A percentile compares a stretch with the other conserved stretches of the same genome.
These are phyloP conservation scores for Aspergillus sp. DNA, from an alignment of 2,329 filamentous ascomycete genomes.

Conservation along the genomic window DNA sequence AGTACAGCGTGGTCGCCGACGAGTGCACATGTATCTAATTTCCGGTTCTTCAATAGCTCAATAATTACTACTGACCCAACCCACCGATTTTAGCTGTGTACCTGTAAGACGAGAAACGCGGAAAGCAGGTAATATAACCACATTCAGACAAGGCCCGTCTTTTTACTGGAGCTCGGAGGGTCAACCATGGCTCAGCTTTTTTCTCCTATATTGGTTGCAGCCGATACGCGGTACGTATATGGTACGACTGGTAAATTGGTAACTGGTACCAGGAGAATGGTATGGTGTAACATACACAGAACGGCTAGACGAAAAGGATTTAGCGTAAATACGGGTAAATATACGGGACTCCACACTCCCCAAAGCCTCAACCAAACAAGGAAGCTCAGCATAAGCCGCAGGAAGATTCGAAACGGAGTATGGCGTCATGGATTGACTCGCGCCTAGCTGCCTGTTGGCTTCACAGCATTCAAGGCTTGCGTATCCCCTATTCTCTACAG, in stretches of 20 bases:
- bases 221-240: too few relatives aligned
- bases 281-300: neutral
- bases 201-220: too few relatives aligned
- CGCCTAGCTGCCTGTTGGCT: too few relatives aligned
- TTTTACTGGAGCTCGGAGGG: neutral
- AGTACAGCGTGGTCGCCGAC: too few relatives aligned
- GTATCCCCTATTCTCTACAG: too few relatives aligned
- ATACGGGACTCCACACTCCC: neutral
- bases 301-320: neutral
- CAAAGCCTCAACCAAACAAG: neutral
- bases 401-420: neutral
- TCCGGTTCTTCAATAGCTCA: too few relatives aligned
- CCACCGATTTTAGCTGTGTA: too few relatives aligned
- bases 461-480: too few relatives aligned
- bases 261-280: neutral
- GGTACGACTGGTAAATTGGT: neutral
- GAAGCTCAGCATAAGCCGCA: neutral
- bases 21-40: too few relatives aligned
- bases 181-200: neutral
- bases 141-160: neutral
- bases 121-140: neutral
- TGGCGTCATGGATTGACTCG: neutral
- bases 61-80: too few relatives aligned
- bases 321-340: neutral
- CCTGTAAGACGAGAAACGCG: too few relatives aligned